Evolutionary conservation across 2,329 filamentous ascomycete genomes (phyloP).

Genomic region (Hypoxylon sp.): DNA sequence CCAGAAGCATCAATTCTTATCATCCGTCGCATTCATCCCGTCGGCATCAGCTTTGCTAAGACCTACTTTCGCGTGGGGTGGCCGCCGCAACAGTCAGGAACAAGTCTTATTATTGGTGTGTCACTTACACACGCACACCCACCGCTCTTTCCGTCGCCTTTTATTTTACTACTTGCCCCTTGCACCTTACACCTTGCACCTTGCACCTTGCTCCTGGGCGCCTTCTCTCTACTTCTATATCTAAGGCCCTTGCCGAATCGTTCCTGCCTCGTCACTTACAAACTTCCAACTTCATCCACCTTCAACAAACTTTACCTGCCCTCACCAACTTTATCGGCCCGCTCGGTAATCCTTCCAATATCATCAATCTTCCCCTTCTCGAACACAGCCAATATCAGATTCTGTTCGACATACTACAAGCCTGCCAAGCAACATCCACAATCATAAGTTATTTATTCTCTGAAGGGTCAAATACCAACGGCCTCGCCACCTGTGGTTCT

Average conservation of each 20-base stretch:
- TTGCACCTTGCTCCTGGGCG: slow-evolving; percentile 3
- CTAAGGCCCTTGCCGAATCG: slow-evolving; percentile 9
- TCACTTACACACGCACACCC: slow-evolving; percentile 40
- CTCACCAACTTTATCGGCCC: slow-evolving; percentile 5
- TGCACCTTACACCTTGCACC: slow-evolving; percentile 10
- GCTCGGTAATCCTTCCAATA: neutral
- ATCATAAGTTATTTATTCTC: slow-evolving; percentile 26
- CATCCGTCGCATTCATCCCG: slow-evolving; percentile 40
- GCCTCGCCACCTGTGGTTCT: neutral
- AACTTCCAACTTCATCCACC: slow-evolving; percentile 11
- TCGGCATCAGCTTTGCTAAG: slow-evolving; percentile 45
- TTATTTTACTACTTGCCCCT: slow-evolving; percentile 15
- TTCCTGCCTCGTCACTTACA: slow-evolving; percentile 20
- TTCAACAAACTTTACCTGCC: slow-evolving; percentile 22
- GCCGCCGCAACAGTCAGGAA: slow-evolving; percentile 26
- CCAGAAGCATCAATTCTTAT: slow-evolving; percentile 35
- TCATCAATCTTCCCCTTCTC: neutral
- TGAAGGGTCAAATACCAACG: slow-evolving; percentile 2
- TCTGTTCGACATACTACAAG: slow-evolving; percentile 27
- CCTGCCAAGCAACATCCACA: slow-evolving; percentile 26
- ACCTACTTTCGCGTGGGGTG: slow-evolving; percentile 41
- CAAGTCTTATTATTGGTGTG: slow-evolving; percentile 36
- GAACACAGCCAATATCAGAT: slow-evolving; percentile 7
- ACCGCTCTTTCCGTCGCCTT: slow-evolving; percentile 49
- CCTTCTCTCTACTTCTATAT: slow-evolving; percentile 33